Base-by-base conservation (phyloP, 2,329 filamentous ascomycete species). In the Rutstroemia sp. region DNA sequence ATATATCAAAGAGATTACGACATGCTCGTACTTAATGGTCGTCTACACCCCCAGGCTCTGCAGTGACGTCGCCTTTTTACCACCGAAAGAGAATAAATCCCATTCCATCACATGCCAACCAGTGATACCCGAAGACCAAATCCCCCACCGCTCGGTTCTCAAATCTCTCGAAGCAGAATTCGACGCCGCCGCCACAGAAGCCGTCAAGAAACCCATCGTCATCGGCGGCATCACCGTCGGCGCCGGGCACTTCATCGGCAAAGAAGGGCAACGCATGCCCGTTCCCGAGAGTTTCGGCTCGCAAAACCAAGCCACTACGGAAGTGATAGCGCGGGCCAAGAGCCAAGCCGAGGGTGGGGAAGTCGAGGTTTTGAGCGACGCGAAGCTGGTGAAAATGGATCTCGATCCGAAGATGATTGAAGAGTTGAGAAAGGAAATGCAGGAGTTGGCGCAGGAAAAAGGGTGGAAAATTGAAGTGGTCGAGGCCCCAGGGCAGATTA, bases 401-500 rank as follows among this genome's bases (percentile, higher is more conserved):
- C 57, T 69, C 2, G 66, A 68, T 52, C 80, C 80, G 0, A 78
- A 85, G 48, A 77, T 84, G 45, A 76, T 95, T 3, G 84, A 92
- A 63, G 77, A 83, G 47, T 75, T 95, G 68, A 80, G 80, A 64
- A 78, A 83, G 60, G 76, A 88, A 66, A 72, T 95, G 57, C 78
- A 88, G 67, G 79, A 83, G 64, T 68, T 88, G 42, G 88, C 89
- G 0, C 81, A 83, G 2, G 83, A 86, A 7, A 81, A 84, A 61
- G 83, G 83, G 16, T 96, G 91, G 90, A 87, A 84, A 65, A 74
- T 96, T 58, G 88, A 94, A 70, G 77, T 94, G 14, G 81, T 94
- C 1, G 87, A 94, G 65, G 77, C 82, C 10, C 80, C 85, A 1
- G 73, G 77, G 4, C 67, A 70, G 4, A 77, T 80, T 21, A 73